phyloP scores from a whole-genome alignment of 768 basidiomycete species.

The Auricularia cornea region DNA sequence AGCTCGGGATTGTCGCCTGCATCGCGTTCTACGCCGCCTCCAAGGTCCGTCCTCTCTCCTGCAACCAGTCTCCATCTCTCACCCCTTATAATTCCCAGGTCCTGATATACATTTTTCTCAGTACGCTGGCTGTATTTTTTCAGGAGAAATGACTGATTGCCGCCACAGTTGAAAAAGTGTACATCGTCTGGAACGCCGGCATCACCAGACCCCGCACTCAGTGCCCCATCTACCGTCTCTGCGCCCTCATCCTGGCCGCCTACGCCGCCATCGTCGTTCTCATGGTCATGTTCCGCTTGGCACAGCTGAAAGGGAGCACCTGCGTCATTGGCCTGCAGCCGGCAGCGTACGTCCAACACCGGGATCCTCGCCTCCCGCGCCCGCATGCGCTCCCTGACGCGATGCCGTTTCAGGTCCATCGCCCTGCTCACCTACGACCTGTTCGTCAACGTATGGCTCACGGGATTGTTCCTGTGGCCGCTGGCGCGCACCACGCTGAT shows the following conservation, averaged over 20 bases:
- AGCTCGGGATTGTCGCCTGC: slow-evolving; percentile 36
- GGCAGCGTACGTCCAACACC: slow-evolving; percentile 20
- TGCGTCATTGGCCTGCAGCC: slow-evolving; percentile 43
- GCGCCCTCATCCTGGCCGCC: slow-evolving; percentile 27
- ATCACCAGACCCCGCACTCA: slow-evolving; percentile 22
- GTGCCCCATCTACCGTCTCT: slow-evolving; percentile 35
- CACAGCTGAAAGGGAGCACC: slow-evolving; percentile 19
- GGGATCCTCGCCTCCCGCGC: background rate
- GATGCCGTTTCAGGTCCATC: slow-evolving; percentile 23
- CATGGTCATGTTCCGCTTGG: slow-evolving; percentile 24
- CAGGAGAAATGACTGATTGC: background rate
- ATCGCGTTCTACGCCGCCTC: slow-evolving; percentile 21
- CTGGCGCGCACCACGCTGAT: slow-evolving; percentile 28
- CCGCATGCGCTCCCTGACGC: background rate
- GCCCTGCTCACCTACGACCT: slow-evolving; percentile 40
- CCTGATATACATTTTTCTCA: slow-evolving; percentile 41
- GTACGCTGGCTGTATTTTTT: too few species aligned
- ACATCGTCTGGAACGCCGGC: slow-evolving; percentile 13
- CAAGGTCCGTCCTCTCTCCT: slow-evolving; percentile 4
- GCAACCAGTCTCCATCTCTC: slow-evolving; percentile 16
- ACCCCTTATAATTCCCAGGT: slow-evolving; percentile 33
- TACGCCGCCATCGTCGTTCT: slow-evolving; percentile 34
- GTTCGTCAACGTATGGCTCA: slow-evolving; percentile 23
- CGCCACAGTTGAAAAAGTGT: slow-evolving; percentile 8
- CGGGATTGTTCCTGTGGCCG: slow-evolving; percentile 37